Conservation (phyloP, 768 basidiomycete genomes). For the Dentipellis fragilis region DNA sequence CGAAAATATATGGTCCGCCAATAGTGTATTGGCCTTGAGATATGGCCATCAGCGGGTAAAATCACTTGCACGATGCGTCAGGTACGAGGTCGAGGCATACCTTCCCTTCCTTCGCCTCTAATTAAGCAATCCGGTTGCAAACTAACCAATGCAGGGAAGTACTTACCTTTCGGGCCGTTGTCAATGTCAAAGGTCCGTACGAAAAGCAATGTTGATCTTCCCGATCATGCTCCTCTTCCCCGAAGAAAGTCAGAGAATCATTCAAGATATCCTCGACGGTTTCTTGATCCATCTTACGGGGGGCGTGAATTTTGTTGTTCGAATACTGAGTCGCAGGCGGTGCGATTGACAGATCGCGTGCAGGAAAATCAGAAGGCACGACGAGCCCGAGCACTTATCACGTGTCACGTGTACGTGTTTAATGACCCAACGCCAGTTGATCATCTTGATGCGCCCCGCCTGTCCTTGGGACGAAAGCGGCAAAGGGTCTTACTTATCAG, state of each 20-base stretch:
- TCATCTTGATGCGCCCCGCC: too few species aligned
- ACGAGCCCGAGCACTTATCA: too few species aligned
- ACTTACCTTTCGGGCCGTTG: constrained; percentile 1
- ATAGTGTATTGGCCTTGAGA: constrained; percentile 53
- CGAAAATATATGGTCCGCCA: constrained; percentile 69
- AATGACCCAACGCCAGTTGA: too few species aligned
- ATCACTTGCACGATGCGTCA: background rate
- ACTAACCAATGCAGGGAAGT: background rate
- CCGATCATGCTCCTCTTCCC: background rate
- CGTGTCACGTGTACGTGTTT: too few species aligned
- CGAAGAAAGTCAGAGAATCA: background rate
- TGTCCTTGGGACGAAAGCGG: too few species aligned
- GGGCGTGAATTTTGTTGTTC: too few species aligned
- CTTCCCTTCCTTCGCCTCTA: background rate
- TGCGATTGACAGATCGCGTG: too few species aligned
- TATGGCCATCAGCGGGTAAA: background rate
- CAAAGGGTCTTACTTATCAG: too few species aligned
- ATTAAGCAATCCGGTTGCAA: background rate
- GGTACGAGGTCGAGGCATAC: background rate
- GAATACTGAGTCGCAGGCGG: too few species aligned
- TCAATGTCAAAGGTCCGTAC: background rate
- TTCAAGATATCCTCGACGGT: background rate
- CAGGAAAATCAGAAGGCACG: too few species aligned
- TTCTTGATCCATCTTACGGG: background rate
- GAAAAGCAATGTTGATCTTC: background rate